A percentile compares a stretch with the other conserved stretches of the same genome.
Evolutionary conservation across 2,329 filamentous ascomycete species (phyloP).

Genomic region (Epichloe festucae): DNA sequence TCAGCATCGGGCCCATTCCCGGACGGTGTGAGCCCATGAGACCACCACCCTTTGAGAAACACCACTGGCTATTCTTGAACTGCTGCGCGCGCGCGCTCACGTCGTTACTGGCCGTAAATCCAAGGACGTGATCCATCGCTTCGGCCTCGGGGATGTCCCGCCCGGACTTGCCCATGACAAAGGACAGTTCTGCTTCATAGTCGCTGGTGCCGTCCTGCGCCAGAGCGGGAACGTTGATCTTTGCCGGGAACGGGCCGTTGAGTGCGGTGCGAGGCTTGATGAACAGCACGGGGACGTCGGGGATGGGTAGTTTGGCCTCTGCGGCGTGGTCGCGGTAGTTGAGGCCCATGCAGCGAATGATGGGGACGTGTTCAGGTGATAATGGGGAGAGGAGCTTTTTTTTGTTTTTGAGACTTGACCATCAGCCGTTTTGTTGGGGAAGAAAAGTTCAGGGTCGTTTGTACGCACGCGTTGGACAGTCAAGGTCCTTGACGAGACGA

Average conservation of each 20-base stretch:
- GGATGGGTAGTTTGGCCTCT: conserved; percentile 24
- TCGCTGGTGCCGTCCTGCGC: conserved; percentile 20
- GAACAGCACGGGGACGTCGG: conserved; percentile 24
- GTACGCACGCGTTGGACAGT: neutral
- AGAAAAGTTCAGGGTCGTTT: too few relatives aligned
- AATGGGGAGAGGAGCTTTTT: conserved; percentile 22
- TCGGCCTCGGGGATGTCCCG: conserved; percentile 23
- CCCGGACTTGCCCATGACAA: conserved; percentile 28
- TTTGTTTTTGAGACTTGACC: too few relatives aligned
- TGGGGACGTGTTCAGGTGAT: conserved; percentile 20
- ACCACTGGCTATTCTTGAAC: conserved; percentile 26
- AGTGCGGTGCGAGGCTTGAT: conserved; percentile 26
- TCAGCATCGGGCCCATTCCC: conserved; percentile 8
- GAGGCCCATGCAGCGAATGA: conserved; percentile 32
- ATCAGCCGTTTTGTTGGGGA: too few relatives aligned
- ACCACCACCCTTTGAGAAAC: conserved; percentile 26
- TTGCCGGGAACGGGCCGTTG: conserved; percentile 18
- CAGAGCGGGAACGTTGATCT: conserved; percentile 14
- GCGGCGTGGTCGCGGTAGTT: conserved; percentile 30
- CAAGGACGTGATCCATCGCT: conserved; percentile 27
- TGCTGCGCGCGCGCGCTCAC: conserved; percentile 24
- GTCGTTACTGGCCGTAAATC: conserved; percentile 27
- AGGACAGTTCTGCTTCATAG: conserved; percentile 26
- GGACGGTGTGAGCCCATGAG: conserved; percentile 6
- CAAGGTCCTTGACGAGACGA: neutral